Evolutionary conservation across 192 early-diverging fungal species (phyloP).

Genomic region (Podila epigama): DNA sequence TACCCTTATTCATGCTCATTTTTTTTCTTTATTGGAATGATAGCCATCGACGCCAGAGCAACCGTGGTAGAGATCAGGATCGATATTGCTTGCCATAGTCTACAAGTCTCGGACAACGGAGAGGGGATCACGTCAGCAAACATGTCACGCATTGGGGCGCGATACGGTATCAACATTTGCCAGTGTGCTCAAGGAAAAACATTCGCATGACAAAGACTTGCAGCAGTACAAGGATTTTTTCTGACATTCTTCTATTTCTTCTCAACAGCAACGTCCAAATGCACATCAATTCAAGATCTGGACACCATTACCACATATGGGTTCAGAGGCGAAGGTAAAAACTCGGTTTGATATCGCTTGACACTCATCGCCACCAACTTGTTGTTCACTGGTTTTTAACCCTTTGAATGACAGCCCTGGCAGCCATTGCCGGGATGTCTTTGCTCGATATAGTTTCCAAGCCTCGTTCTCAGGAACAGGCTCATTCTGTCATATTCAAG

Average conservation of each 20-base stretch:
- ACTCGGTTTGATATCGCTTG: not conserved
- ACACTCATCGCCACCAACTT: not conserved
- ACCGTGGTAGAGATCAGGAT: slow-evolving; percentile 56
- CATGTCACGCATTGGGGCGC: slow-evolving; percentile 56
- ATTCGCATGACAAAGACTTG: too few species aligned
- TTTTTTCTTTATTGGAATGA: too few species aligned
- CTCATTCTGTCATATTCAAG: slow-evolving; percentile 25
- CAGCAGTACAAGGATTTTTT: too few species aligned
- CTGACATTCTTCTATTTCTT: not conserved
- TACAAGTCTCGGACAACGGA: slow-evolving; percentile 72
- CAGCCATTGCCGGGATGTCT: slow-evolving; percentile 36
- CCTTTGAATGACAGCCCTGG: slow-evolving; percentile 1
- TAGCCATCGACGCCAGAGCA: slow-evolving; percentile 67
- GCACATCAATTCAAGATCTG: slow-evolving; percentile 50
- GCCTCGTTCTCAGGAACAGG: slow-evolving; percentile 8
- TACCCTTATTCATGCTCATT: not conserved
- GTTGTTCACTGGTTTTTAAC: not conserved
- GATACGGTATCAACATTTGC: slow-evolving; percentile 38
- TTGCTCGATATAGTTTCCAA: slow-evolving; percentile 32
- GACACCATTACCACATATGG: slow-evolving; percentile 59
- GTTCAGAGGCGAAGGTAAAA: slow-evolving; percentile 75
- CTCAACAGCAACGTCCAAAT: slow-evolving; percentile 65
- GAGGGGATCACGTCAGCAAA: slow-evolving; percentile 58
- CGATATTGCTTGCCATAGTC: slow-evolving; percentile 48
- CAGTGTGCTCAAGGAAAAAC: not conserved